Base-by-base conservation (phyloP, 2,329 filamentous ascomycete species). In the Metarhizium anisopliae region DNA sequence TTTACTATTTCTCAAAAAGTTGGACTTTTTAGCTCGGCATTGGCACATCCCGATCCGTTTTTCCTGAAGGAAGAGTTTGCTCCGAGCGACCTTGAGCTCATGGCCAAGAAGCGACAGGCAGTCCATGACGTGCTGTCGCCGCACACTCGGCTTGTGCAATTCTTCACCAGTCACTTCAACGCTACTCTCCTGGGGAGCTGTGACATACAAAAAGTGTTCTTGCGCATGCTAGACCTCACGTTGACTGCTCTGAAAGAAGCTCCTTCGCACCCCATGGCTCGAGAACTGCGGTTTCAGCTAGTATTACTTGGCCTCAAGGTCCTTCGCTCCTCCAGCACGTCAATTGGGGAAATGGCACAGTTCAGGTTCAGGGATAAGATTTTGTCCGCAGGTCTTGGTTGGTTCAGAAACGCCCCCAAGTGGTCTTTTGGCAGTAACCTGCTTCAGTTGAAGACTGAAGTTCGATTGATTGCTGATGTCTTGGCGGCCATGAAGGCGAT, bases 361-460 rank as follows among this genome's bases (percentile, higher is more conserved):
- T 94, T 89, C 85, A 84, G 87, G 57, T 76, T 97, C 42, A 96
- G 96, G 68, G 92, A 97, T 66, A 85, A 90, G 61, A 86, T 96
- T 53, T 71, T 99, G 42, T 92, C 90, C 6, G 91, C 90, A 35
- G 92, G 84, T 14, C 76, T 99, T 36, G 84, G 81, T 59, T 99
- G 95, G 95, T 99, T 99, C 71, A 83, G 79, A 43, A 82, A 85
- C 61, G 77, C 89, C 6, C 90, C 92, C 14, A 83, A 85, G 61
- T 99, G 94, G 93, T 95, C 94, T 0, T 97, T 94, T 70, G 94
- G 94, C 56, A 94, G 93, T 64, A 99, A 96, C 67, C 82, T 89
- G 51, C 74, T 99, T 16, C 94, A 99, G 68, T 77, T 97, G 53
- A 97, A 95, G 74, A 93, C 95, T 0, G 94, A 99, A 71, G 83